These are phyloP conservation scores for Ganoderma lucidum DNA, from an alignment of 1,284 basidiomycete genomes.

Conservation along the genomic window DNA sequence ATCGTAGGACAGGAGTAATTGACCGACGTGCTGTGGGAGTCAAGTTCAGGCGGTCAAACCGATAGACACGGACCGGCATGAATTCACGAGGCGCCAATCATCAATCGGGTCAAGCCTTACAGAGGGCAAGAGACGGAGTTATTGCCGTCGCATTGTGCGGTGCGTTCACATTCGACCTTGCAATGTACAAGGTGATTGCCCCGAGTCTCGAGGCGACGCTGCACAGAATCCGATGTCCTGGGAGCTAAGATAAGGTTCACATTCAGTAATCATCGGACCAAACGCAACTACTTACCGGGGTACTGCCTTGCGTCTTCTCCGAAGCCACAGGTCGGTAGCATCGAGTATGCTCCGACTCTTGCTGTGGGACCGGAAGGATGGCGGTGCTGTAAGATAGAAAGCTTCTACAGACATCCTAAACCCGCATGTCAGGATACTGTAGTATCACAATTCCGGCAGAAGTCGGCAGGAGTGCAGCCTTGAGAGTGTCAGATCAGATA, in stretches of 20 bases:
- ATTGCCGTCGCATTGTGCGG: neutral
- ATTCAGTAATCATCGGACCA: neutral
- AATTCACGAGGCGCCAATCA: neutral
- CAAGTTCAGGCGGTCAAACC: neutral
- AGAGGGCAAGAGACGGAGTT: neutral
- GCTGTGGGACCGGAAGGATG: neutral
- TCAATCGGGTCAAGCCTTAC: neutral
- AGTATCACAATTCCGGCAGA: neutral
- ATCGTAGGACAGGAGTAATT: neutral
- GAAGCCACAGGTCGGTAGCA: neutral
- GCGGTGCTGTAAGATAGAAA: neutral
- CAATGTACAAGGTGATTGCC: neutral
- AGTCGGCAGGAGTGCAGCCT: neutral
- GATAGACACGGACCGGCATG: neutral
- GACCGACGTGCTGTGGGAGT: neutral
- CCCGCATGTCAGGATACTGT: neutral
- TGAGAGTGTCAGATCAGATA: neutral
- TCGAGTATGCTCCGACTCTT: neutral
- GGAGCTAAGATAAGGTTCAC: neutral
- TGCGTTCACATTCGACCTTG: neutral
- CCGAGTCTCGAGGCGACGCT: neutral
- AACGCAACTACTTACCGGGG: neutral
- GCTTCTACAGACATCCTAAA: neutral
- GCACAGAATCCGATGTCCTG: neutral
- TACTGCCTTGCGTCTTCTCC: neutral